Conservation (phyloP, 805 yeast species). For the Candida lessepsii region DNA sequence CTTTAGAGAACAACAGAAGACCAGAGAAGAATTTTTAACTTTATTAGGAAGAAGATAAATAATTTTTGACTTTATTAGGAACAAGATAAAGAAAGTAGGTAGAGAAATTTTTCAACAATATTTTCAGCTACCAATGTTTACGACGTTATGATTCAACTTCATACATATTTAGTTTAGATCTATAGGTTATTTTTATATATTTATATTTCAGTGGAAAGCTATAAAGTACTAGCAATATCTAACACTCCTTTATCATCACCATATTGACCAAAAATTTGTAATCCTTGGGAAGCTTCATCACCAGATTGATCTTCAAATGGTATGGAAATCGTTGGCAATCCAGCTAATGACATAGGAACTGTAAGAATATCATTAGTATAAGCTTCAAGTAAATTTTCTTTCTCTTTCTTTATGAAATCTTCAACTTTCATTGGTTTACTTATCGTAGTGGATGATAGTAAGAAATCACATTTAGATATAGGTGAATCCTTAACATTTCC, state of each 20-base stretch:
- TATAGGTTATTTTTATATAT: not conserved
- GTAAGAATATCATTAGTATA: conserved; percentile 83
- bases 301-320: conserved; percentile 56
- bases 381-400: conserved; percentile 51
- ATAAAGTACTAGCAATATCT: conserved; percentile 23
- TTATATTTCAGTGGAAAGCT: not conserved
- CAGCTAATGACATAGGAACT: conserved; percentile 88
- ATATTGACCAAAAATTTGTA: conserved; percentile 82
- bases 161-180: conserved; percentile 14
- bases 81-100: conserved; percentile 44
- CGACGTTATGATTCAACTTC: conserved; percentile 36
- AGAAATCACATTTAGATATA: conserved; percentile 48
- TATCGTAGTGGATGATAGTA: conserved; percentile 72
- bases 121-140: conserved; percentile 9
- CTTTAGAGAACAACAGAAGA: conserved; percentile 88
- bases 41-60: conserved; percentile 61
- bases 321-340: conserved; percentile 78
- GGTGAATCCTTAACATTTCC: conserved; percentile 1
- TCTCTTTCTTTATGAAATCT: conserved; percentile 36
- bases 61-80: conserved; percentile 79
- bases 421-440: conserved; percentile 53
- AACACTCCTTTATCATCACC: conserved; percentile 75
- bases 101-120: conserved; percentile 2
- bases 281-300: conserved; percentile 42
- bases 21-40: conserved; percentile 92